Evolutionary conservation across 257 asterid species (phyloP).

Genomic region (Rubia yunnanensis): DNA sequence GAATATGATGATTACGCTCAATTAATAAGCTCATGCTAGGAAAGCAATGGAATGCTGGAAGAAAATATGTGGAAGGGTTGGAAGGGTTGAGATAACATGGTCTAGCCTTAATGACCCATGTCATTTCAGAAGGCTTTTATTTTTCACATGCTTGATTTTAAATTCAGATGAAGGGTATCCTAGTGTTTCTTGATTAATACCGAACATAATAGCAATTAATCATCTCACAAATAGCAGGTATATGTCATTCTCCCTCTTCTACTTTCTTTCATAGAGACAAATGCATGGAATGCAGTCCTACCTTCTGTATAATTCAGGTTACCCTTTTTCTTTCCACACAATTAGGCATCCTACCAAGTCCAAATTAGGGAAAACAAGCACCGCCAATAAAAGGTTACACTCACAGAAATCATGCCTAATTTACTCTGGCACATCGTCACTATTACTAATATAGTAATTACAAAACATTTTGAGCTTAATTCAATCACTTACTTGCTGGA

Average conservation of each 20-base stretch:
- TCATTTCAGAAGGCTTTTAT: background rate
- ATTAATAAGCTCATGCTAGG: background rate
- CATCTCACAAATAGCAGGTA: background rate
- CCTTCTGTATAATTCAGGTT: background rate
- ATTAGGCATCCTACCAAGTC: background rate
- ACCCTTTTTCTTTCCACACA: background rate
- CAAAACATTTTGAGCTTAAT: background rate
- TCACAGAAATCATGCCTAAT: background rate
- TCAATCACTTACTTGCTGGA: slow-evolving; percentile 81
- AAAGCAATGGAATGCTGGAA: background rate
- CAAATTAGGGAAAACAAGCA: background rate
- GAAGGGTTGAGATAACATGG: background rate
- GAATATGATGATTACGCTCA: background rate
- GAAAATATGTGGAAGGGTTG: background rate
- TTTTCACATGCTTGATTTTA: background rate
- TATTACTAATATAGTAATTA: background rate
- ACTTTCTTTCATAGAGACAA: background rate
- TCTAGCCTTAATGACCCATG: background rate
- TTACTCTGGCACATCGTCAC: background rate
- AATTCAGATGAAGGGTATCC: background rate
- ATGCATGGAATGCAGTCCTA: background rate
- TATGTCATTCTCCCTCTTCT: background rate
- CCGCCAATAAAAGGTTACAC: background rate
- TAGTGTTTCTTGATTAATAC: background rate
- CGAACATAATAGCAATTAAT: too few relatives aligned